phyloP scores from a whole-genome alignment of 139 green algal species.

The Micractinium sp. region DNA sequence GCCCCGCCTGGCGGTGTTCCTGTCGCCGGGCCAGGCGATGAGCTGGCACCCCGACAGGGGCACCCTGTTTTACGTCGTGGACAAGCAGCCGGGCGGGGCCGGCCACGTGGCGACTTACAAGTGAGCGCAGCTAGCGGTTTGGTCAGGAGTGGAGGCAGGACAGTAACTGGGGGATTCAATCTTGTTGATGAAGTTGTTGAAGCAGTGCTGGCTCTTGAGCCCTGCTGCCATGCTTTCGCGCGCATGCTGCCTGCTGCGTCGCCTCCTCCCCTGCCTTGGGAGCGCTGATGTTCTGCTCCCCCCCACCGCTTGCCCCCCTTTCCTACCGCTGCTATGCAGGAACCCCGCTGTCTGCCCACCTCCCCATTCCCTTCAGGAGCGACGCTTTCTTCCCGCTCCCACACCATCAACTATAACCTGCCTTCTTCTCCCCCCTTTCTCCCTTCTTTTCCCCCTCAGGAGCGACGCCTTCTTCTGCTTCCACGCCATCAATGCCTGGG shows the following conservation, averaged over 20 bases:
- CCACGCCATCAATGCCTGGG: slow-evolving; percentile 40
- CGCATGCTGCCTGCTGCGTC: neutral
- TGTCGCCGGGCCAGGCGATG: neutral
- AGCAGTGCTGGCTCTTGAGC: neutral
- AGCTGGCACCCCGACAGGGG: slow-evolving; percentile 23
- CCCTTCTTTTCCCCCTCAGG: neutral
- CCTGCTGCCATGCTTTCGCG: neutral
- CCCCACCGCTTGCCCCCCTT: too few relatives aligned
- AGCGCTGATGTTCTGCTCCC: too few relatives aligned
- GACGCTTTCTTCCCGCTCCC: too few relatives aligned
- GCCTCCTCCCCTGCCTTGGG: too few relatives aligned
- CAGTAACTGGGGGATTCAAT: too few relatives aligned
- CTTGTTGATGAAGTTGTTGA: neutral
- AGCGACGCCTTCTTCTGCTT: slow-evolving; percentile 42
- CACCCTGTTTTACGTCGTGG: slow-evolving; percentile 28
- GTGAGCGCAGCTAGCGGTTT: too few relatives aligned
- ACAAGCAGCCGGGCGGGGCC: slow-evolving; percentile 1
- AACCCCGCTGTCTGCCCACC: too few relatives aligned
- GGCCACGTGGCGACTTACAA: slow-evolving; percentile 42
- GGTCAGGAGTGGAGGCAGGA: too few relatives aligned
- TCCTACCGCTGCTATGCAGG: too few relatives aligned
- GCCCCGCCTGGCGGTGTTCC: slow-evolving; percentile 14
- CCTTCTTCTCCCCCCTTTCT: neutral
- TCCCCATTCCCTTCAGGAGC: too few relatives aligned
- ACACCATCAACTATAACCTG: too few relatives aligned